Evolutionary conservation across 257 asterid species (phyloP), one percentile per base, ranked within the genome.

Genomic region (Sherardia arvensis): DNA sequence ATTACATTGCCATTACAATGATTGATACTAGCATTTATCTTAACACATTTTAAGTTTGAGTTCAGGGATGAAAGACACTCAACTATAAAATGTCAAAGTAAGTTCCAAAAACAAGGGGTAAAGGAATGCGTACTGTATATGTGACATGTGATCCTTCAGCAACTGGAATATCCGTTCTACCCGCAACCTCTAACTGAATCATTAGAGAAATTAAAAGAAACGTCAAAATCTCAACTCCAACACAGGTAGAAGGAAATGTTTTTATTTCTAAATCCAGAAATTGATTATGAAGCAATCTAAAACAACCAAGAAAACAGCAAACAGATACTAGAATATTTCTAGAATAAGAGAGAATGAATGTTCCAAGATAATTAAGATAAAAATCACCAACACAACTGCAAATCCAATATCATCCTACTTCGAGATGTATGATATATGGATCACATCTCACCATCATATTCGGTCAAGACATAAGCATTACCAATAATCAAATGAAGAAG

Each of bases 121-220:
- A 51, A 38, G 57, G n/a, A 53, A 54, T 25, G 80, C 96, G 65
- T 87, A 92, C 97, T 63, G 91, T 87, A 66, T 89, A 78, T 40
- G 99, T 92, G 65, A 87, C 91, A 72, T 89, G 99, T 73, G 97
- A 89, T 79, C 99, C 99, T 83, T 92, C 97, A 59, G 99, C 97
- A 66, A 89, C 99, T 7, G 96, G 99, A 66, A 92, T 87, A 68
- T 89, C 96, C 6, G 95, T 82, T 81, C 97, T 79, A 70, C 87
- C 97, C 15, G 97, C 96, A 64, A 89, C 69, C 77, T 92, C 99
- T 84, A 92, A 69, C 97, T 92, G 91, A 60, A 76, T 56, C 30
- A 73, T 20, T 57, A 74, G 32, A 49, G 27, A 49, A 43, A 43
- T 43, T 43, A 43, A 17, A 12, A 60, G 25, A 68, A 67, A 40